Conservation (phyloP, 192 early-diverging fungal species). For the Coemansia sp. region DNA sequence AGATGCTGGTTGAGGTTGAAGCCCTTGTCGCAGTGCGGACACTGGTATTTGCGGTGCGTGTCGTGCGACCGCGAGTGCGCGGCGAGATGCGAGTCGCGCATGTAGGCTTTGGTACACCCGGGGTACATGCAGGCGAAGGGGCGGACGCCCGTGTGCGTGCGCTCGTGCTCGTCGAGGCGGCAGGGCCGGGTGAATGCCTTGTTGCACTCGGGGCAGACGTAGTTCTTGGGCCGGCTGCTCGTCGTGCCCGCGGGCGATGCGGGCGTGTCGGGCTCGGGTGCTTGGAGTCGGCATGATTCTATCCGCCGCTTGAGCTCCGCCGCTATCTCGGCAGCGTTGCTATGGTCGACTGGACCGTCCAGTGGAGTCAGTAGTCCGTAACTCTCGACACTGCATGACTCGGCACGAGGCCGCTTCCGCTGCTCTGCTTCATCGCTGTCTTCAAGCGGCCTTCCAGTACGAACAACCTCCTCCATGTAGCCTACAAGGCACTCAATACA, state of each 20-base stretch:
- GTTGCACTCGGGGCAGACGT: conserved; percentile 24
- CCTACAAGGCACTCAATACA: neutral
- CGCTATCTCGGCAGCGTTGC: neutral
- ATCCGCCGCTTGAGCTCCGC: conserved; percentile 5
- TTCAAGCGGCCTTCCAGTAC: neutral
- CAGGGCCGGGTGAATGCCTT: conserved; percentile 28
- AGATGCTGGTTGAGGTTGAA: conserved; percentile 56
- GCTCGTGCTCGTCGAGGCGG: conserved; percentile 58
- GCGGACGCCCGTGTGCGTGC: conserved; percentile 73
- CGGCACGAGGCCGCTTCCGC: neutral
- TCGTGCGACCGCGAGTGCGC: conserved; percentile 31
- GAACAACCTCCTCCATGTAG: neutral
- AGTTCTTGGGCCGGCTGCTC: conserved; percentile 16
- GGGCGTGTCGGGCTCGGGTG: neutral
- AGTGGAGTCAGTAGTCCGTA: conserved; percentile 10
- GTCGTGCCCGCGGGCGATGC: neutral
- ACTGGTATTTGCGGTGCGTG: conserved; percentile 16
- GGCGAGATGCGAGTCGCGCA: conserved; percentile 37
- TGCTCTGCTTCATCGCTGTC: neutral
- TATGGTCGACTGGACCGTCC: neutral
- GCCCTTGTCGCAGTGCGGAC: conserved; percentile 27
- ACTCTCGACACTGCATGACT: neutral
- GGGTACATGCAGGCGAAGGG: conserved; percentile 69
- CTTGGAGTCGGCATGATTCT: neutral
- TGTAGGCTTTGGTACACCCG: conserved; percentile 76